These are phyloP conservation scores for Tetrapyrgos nigripes DNA, from an alignment of 1,284 basidiomycete species.

Conservation along the genomic window DNA sequence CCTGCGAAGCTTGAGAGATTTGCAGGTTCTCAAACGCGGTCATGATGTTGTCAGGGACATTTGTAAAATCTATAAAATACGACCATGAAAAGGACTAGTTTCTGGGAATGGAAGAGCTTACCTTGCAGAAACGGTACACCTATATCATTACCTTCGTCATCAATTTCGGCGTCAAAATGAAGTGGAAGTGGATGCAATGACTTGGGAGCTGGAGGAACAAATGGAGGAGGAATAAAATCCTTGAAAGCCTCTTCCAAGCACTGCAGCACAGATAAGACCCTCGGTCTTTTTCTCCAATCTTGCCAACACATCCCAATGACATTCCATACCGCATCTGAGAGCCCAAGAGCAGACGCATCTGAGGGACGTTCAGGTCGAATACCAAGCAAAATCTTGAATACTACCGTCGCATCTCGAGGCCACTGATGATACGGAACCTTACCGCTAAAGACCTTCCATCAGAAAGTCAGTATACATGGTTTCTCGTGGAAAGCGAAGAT, in stretches of 20 bases:
- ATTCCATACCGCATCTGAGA: neutral
- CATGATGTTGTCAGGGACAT: too few relatives aligned
- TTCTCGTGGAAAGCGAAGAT: neutral
- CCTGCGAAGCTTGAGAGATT: too few relatives aligned
- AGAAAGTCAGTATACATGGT: too few relatives aligned
- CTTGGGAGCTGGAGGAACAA: too few relatives aligned
- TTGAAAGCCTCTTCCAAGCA: neutral
- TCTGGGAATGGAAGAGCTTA: too few relatives aligned
- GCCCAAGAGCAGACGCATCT: neutral
- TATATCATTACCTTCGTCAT: too few relatives aligned
- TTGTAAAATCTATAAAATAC: too few relatives aligned
- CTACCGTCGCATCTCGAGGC: constrained; percentile 9
- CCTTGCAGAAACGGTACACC: too few relatives aligned
- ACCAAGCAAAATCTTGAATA: constrained; percentile 13
- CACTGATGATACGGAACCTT: constrained; percentile 5
- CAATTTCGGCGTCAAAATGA: too few relatives aligned
- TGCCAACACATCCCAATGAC: neutral
- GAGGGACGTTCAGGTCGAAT: constrained; percentile 13
- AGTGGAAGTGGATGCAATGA: too few relatives aligned
- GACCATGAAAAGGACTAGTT: too few relatives aligned
- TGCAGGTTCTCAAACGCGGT: too few relatives aligned
- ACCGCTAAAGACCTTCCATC: constrained; percentile 12
- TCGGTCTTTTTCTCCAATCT: neutral
- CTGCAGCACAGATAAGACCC: neutral
- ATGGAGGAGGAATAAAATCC: neutral